Conservation (phyloP, 1,284 basidiomycete species). For the Mrakiaceae sp. region DNA sequence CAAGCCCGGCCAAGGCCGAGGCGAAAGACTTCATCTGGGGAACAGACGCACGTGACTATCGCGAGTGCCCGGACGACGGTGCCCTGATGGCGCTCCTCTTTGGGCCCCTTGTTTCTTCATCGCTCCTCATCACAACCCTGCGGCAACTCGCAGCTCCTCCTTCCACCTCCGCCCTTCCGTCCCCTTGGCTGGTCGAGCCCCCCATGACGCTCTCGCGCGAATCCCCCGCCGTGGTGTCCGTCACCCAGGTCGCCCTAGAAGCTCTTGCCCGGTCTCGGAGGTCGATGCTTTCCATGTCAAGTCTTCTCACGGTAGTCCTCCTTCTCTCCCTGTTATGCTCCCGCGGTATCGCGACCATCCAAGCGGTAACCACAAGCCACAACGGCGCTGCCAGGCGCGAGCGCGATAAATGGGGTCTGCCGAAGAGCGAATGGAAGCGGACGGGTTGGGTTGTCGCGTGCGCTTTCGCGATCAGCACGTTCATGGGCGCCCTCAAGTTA, state of each 20-base stretch:
- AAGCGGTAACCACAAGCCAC: neutral
- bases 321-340: constrained; percentile 65
- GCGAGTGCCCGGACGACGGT: constrained; percentile 71
- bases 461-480: constrained; percentile 31
- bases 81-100: constrained; percentile 66
- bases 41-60: constrained; percentile 36
- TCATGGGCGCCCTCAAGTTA: constrained; percentile 31
- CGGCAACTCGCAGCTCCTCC: constrained; percentile 30
- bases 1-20: neutral
- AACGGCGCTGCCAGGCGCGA: neutral
- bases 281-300: constrained; percentile 63
- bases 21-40: constrained; percentile 32
- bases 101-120: constrained; percentile 60
- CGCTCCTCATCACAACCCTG: constrained; percentile 44
- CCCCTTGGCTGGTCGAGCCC: constrained; percentile 62
- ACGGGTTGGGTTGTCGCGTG: constrained; percentile 32
- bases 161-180: constrained; percentile 34
- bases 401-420: constrained; percentile 29
- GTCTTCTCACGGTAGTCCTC: constrained; percentile 64
- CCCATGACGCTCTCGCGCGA: constrained; percentile 33
- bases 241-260: constrained; percentile 41
- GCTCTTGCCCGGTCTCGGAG: constrained; percentile 60
- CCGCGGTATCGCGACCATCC: constrained; percentile 28
- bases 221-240: constrained; percentile 27
- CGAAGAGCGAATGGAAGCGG: constrained; percentile 31